A percentile compares a stretch with the other conserved stretches of the same genome.
Conservation (phyloP, 306 rosid species). For the Malus domestica region DNA sequence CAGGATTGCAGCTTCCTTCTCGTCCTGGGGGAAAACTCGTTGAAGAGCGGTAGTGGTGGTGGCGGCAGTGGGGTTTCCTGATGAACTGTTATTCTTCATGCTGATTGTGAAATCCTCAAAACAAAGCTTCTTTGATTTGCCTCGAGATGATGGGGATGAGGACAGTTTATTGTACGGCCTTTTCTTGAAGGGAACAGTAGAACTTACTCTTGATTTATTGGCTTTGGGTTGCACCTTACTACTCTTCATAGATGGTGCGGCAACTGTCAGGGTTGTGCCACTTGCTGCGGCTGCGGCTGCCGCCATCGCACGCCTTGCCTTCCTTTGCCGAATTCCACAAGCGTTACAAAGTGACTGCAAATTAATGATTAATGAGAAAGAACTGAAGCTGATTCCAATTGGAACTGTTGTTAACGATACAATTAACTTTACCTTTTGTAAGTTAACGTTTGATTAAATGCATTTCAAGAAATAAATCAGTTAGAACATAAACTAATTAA, state of each 20-base stretch:
- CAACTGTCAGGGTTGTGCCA: conserved; percentile 27
- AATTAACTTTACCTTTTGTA: neutral
- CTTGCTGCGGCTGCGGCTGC: conserved; percentile 51
- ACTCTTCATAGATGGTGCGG: conserved; percentile 21
- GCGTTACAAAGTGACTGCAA: conserved; percentile 88
- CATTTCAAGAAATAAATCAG: neutral
- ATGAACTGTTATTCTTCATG: conserved; percentile 32
- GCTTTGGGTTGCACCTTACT: conserved; percentile 25
- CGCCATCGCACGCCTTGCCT: conserved; percentile 81
- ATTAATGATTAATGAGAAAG: neutral
- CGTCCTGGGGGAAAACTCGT: conserved; percentile 89
- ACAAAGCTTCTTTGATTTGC: conserved; percentile 28
- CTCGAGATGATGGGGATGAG: conserved; percentile 7
- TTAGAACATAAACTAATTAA: neutral
- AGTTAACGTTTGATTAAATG: neutral
- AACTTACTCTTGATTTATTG: conserved; percentile 18
- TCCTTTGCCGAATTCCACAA: conserved; percentile 93
- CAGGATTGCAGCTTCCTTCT: conserved; percentile 88
- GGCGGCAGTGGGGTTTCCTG: neutral
- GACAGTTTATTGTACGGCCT: conserved; percentile 26
- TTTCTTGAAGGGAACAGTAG: conserved; percentile 33
- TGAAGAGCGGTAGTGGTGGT: conserved; percentile 31
- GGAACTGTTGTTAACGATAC: neutral
- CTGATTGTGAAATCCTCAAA: conserved; percentile 58
- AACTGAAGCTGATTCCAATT: neutral